Percentiles rank a stretch among this genome's conserved stretches.
Evolutionary conservation across 2,329 filamentous ascomycete species (phyloP).

Genomic region (Cadophora gregata): DNA sequence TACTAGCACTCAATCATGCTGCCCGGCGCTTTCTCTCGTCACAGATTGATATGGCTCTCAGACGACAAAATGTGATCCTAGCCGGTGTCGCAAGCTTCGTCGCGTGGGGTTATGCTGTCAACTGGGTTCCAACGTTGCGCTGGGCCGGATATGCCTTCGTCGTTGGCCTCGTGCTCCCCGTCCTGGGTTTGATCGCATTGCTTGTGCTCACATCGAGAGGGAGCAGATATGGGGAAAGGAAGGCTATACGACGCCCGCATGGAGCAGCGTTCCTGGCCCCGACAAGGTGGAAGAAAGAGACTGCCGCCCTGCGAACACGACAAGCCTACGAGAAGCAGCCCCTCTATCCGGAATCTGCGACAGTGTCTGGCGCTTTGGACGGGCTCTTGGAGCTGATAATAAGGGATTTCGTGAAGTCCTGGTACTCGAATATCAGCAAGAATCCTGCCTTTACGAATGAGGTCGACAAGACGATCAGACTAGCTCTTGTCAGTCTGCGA

Average conservation of each 20-base stretch:
- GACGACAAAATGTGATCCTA: conserved; percentile 73
- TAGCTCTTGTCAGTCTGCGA: conserved; percentile 72
- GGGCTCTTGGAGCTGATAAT: conserved; percentile 76
- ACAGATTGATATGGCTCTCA: conserved; percentile 65
- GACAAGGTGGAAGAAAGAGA: conserved; percentile 73
- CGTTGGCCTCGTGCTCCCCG: conserved; percentile 64
- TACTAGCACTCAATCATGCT: conserved; percentile 40
- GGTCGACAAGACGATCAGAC: conserved; percentile 80
- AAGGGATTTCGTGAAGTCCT: conserved; percentile 84
- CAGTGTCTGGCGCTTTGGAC: conserved; percentile 82
- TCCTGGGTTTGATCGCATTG: conserved; percentile 61
- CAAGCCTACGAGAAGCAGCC: conserved; percentile 71
- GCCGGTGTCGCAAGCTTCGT: conserved; percentile 75
- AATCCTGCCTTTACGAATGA: conserved; percentile 83
- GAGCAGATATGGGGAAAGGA: conserved; percentile 48
- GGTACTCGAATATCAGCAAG: conserved; percentile 87
- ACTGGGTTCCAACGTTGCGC: conserved; percentile 82
- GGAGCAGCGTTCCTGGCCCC: conserved; percentile 65
- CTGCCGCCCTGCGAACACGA: conserved; percentile 66
- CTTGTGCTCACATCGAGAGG: conserved; percentile 67
- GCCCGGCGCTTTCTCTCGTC: conserved; percentile 38
- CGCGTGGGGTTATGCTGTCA: conserved; percentile 85
- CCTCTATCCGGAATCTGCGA: conserved; percentile 76
- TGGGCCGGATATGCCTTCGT: conserved; percentile 87
- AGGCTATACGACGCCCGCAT: conserved; percentile 50